A percentile compares a stretch with the other conserved stretches of the same genome.
Conservation (phyloP, 1,139 yeast species). For the Schwanniomyces etchellsii region DNA sequence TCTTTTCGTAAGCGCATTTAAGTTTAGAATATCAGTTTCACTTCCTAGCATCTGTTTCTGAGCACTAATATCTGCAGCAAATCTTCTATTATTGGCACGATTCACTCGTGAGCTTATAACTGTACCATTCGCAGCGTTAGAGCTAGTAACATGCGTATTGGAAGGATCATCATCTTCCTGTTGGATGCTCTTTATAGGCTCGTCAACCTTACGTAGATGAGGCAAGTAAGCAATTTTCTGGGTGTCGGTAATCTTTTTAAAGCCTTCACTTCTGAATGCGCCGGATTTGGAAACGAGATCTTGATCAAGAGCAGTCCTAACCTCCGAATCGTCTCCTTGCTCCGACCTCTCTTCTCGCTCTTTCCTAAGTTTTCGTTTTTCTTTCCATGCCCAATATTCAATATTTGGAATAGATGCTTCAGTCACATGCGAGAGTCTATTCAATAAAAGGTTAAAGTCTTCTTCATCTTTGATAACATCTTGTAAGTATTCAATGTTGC, state of each 20-base stretch:
- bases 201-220: slow-evolving; percentile 54
- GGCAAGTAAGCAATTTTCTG: slow-evolving; percentile 75
- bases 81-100: slow-evolving; percentile 82
- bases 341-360: slow-evolving; percentile 20
- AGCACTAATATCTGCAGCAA: slow-evolving; percentile 86
- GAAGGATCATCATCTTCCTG: slow-evolving; percentile 46
- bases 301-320: slow-evolving; percentile 25
- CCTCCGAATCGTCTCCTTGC: slow-evolving; percentile 21
- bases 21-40: slow-evolving; percentile 74
- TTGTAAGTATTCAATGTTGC: slow-evolving; percentile 43
- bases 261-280: slow-evolving; percentile 72
- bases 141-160: slow-evolving; percentile 19
- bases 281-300: slow-evolving; percentile 47
- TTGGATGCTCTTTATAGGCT: slow-evolving; percentile 53
- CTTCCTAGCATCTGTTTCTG: slow-evolving; percentile 72
- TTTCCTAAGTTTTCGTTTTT: slow-evolving; percentile 15
- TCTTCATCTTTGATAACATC: slow-evolving; percentile 64
- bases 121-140: slow-evolving; percentile 10
- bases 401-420: slow-evolving; percentile 30
- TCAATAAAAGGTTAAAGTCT: slow-evolving; percentile 52
- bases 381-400: slow-evolving; percentile 69
- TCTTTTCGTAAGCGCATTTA: slow-evolving; percentile 77
- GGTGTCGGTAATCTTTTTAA: slow-evolving; percentile 64
- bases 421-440: slow-evolving; percentile 30
- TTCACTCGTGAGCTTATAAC: slow-evolving; percentile 75